Evolutionary conservation across 768 basidiomycete genomes (phyloP).

Genomic region (Tubosaeta brunneosetosa): DNA sequence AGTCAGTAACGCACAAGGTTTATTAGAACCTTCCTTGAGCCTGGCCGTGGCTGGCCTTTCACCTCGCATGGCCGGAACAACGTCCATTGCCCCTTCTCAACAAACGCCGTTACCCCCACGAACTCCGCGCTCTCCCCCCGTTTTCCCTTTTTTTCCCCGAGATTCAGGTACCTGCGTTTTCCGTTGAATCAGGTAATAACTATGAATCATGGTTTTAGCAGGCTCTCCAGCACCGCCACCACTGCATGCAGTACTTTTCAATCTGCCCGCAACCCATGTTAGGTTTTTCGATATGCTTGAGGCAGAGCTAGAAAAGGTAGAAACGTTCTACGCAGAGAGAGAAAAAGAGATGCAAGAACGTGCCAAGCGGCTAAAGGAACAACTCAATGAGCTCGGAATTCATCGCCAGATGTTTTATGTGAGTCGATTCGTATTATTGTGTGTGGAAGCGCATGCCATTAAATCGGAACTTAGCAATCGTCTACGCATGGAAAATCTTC

Average conservation of each 20-base stretch:
- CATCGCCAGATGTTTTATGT: conserved; percentile 61
- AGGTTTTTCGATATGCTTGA: conserved; percentile 76
- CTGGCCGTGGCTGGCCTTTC: conserved; percentile 8
- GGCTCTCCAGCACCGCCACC: conserved; percentile 27
- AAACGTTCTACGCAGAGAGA: conserved; percentile 70
- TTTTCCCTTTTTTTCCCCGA: not conserved
- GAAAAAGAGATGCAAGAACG: conserved; percentile 57
- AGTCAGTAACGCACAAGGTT: too few species aligned
- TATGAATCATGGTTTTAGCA: not conserved
- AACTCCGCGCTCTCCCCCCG: not conserved
- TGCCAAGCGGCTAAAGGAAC: conserved; percentile 49
- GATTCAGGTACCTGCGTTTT: conserved; percentile 11
- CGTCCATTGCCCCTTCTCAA: conserved; percentile 14
- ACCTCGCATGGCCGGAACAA: not conserved
- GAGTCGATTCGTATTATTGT: conserved; percentile 11
- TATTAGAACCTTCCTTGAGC: conserved; percentile 13
- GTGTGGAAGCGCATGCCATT: not conserved
- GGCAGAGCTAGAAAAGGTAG: conserved; percentile 77
- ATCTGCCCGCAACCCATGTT: conserved; percentile 55
- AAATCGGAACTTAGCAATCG: conserved; percentile 3
- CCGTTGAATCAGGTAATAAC: too few species aligned
- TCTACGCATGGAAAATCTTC: not conserved
- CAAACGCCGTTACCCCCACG: not conserved
- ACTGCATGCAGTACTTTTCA: conserved; percentile 44
- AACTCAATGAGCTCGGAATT: conserved; percentile 68